A percentile compares a stretch with the other conserved stretches of the same genome.
Evolutionary conservation across 441 rosid genomes (phyloP).

Genomic region (Croton laevigatus): DNA sequence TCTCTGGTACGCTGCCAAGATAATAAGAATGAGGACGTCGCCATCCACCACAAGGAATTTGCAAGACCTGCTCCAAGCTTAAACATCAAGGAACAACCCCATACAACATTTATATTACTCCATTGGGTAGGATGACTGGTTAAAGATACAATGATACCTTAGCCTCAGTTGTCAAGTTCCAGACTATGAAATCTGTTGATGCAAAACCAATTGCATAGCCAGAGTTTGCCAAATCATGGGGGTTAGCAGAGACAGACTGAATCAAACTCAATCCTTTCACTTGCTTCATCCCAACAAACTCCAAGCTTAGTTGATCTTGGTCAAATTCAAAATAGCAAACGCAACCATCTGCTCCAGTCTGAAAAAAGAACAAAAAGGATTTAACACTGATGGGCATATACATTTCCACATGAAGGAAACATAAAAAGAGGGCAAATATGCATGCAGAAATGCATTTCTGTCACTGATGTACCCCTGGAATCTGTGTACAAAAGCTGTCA

Average conservation of each 20-base stretch:
- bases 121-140: constrained; percentile 10
- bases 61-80: constrained; percentile 61
- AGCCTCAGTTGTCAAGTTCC: constrained; percentile 72
- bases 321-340: constrained; percentile 82
- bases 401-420: constrained; percentile 14
- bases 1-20: constrained; percentile 73
- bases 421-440: constrained; percentile 2
- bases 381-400: constrained; percentile 12
- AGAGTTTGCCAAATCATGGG: constrained; percentile 41
- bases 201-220: constrained; percentile 89
- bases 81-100: constrained; percentile 21
- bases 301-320: constrained; percentile 47
- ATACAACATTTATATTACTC: constrained; percentile 7
- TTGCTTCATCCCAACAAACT: constrained; percentile 90
- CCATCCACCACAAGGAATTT: constrained; percentile 99
- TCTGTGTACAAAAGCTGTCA: too few species aligned
- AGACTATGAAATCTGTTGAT: constrained; percentile 78
- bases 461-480: neutral
- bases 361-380: constrained; percentile 28
- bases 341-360: constrained; percentile 99
- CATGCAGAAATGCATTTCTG: neutral
- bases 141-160: constrained; percentile 46
- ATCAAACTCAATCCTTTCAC: constrained; percentile 84
- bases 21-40: constrained; percentile 92
- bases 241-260: constrained; percentile 50